A percentile compares a stretch with the other conserved stretches of the same genome.
phyloP scores from a whole-genome alignment of 2,329 filamentous ascomycete genomes.

The Dactylellina sp. region DNA sequence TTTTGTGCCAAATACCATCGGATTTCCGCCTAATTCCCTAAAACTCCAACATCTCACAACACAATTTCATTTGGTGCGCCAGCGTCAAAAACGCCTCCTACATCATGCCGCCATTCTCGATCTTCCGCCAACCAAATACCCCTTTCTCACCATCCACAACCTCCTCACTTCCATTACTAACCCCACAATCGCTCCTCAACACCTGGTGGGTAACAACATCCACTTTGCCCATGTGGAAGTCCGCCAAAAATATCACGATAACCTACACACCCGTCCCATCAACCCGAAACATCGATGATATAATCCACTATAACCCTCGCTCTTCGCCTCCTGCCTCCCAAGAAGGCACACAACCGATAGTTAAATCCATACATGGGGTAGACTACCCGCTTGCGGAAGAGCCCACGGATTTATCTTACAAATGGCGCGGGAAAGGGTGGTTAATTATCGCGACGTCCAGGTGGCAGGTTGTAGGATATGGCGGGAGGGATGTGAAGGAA shows the following conservation, averaged over 20 bases:
- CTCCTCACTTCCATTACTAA: slow-evolving; percentile 65
- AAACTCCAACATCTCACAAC: slow-evolving; percentile 29
- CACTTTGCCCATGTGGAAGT: slow-evolving; percentile 82
- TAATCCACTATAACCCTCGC: slow-evolving; percentile 72
- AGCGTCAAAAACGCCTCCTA: slow-evolving; percentile 9
- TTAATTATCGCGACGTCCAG: slow-evolving; percentile 77
- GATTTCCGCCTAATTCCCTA: neutral
- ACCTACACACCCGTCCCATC: slow-evolving; percentile 72
- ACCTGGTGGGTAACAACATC: slow-evolving; percentile 82
- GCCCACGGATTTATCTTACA: slow-evolving; percentile 67
- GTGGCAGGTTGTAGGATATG: slow-evolving; percentile 86
- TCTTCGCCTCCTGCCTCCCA: slow-evolving; percentile 12
- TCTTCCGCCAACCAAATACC: slow-evolving; percentile 55
- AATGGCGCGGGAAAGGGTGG: slow-evolving; percentile 83
- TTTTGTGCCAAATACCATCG: neutral
- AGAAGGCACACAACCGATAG: slow-evolving; percentile 1
- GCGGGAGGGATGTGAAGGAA: slow-evolving; percentile 67
- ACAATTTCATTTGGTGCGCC: slow-evolving; percentile 11
- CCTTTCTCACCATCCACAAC: slow-evolving; percentile 50
- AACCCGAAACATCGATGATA: slow-evolving; percentile 72
- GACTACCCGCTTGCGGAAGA: slow-evolving; percentile 63
- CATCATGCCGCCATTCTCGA: slow-evolving; percentile 39
- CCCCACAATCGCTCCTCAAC: slow-evolving; percentile 72
- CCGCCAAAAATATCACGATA: slow-evolving; percentile 82
- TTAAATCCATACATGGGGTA: slow-evolving; percentile 42